These are phyloP conservation scores for Amanita pseudoporphyria DNA, from an alignment of 768 basidiomycete genomes.

Conservation along the genomic window DNA sequence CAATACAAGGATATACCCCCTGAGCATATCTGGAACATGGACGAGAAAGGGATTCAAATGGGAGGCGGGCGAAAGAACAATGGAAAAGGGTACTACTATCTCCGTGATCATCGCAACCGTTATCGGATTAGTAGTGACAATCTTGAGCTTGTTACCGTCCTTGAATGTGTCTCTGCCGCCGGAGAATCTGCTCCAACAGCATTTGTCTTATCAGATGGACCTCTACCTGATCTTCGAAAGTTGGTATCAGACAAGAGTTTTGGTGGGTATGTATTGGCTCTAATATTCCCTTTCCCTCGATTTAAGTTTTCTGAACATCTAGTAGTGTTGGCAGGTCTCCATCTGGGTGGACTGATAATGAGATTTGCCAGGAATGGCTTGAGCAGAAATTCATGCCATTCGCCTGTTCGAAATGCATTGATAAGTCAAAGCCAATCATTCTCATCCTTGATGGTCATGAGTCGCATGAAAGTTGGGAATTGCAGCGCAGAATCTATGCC, in stretches of 20 bases:
- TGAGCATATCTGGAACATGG: slow-evolving; percentile 21
- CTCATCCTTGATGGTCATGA: slow-evolving; percentile 36
- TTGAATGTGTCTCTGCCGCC: slow-evolving; percentile 29
- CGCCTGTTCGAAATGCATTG: slow-evolving; percentile 12
- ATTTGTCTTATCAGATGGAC: slow-evolving; percentile 14
- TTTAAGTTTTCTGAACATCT: neutral
- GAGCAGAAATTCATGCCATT: slow-evolving; percentile 27
- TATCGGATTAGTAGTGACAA: slow-evolving; percentile 22
- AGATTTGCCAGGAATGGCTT: slow-evolving; percentile 24
- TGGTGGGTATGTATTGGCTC: slow-evolving; percentile 32
- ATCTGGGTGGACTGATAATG: neutral
- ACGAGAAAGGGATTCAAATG: slow-evolving; percentile 20
- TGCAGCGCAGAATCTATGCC: slow-evolving; percentile 21
- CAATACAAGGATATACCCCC: slow-evolving; percentile 13
- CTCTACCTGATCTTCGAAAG: slow-evolving; percentile 13
- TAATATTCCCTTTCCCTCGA: slow-evolving; percentile 18
- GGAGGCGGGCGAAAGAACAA: slow-evolving; percentile 16
- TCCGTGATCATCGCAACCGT: neutral
- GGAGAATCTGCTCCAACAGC: slow-evolving; percentile 13
- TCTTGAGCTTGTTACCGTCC: slow-evolving; percentile 31
- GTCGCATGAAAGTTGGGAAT: slow-evolving; percentile 26
- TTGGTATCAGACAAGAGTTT: slow-evolving; percentile 19
- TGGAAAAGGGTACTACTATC: neutral
- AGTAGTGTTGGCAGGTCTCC: slow-evolving; percentile 5
- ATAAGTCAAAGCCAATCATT: slow-evolving; percentile 22